Conservation (phyloP, 768 basidiomycete genomes). For the Pisolithus orientalis region DNA sequence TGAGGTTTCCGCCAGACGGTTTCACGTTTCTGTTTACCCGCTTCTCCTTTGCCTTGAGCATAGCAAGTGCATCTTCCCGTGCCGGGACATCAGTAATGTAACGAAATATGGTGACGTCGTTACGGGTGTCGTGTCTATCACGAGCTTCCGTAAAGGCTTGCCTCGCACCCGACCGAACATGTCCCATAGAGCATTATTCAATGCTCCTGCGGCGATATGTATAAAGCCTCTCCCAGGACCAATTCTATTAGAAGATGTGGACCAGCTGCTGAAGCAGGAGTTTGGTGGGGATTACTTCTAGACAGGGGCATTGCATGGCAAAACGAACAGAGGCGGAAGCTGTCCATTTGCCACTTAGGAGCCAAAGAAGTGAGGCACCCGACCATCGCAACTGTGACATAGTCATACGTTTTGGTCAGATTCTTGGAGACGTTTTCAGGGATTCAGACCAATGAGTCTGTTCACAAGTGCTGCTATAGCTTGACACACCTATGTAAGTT, state of each 20-base stretch:
- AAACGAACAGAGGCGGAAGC: neutral
- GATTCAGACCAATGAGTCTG: conserved; percentile 76
- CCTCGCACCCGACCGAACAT: conserved; percentile 74
- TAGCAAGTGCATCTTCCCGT: conserved; percentile 77
- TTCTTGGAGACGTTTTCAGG: conserved; percentile 74
- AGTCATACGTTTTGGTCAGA: conserved; percentile 91
- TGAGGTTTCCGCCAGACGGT: conserved; percentile 26
- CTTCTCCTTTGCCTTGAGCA: conserved; percentile 75
- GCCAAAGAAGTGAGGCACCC: conserved; percentile 14
- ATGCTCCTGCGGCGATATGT: conserved; percentile 81
- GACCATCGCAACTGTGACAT: conserved; percentile 87
- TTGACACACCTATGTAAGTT: conserved; percentile 50
- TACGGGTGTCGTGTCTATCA: conserved; percentile 85
- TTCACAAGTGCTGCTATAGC: conserved; percentile 76
- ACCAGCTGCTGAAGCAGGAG: neutral
- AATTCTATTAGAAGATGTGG: conserved; percentile 44
- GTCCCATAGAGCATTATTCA: conserved; percentile 93
- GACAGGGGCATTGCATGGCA: neutral
- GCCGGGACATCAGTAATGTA: conserved; percentile 95
- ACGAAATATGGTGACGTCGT: conserved; percentile 63
- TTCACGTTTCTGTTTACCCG: conserved; percentile 75
- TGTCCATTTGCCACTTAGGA: neutral
- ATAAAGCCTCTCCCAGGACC: conserved; percentile 96
- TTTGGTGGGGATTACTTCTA: neutral
- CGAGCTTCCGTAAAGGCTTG: conserved; percentile 92